Conservation (phyloP, 139 green algal genomes). For the Chlorella sp. region DNA sequence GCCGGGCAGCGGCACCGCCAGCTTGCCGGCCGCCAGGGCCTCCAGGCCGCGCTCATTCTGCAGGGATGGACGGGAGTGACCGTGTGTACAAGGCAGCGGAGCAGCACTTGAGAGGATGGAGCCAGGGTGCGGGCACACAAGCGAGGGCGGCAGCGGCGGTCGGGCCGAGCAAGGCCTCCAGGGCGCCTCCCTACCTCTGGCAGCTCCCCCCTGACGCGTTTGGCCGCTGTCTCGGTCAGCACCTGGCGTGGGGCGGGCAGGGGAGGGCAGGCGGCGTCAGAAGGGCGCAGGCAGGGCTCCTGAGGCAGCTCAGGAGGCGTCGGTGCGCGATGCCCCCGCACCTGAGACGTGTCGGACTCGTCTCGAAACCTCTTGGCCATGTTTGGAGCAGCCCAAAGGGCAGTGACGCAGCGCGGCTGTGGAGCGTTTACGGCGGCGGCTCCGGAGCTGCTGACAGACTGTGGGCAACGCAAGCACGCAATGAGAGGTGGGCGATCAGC, state of each 20-base stretch:
- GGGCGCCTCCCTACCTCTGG: background rate
- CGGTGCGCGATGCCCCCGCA: background rate
- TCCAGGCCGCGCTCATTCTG: background rate
- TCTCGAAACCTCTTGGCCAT: constrained; percentile 10
- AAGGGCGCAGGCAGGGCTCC: background rate
- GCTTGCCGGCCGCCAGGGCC: background rate
- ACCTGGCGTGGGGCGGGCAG: background rate
- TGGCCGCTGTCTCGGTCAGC: background rate
- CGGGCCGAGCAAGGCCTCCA: background rate
- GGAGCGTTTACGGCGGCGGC: background rate
- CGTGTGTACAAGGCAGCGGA: too few relatives aligned
- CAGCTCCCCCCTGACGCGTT: background rate
- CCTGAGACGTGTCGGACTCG: background rate
- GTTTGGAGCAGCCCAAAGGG: too few relatives aligned
- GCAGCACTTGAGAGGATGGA: background rate
- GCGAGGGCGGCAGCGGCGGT: background rate
- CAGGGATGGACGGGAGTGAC: too few relatives aligned
- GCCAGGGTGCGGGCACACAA: too few relatives aligned
- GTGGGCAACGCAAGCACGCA: background rate
- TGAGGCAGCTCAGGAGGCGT: too few relatives aligned
- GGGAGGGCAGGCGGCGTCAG: background rate
- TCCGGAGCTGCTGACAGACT: background rate
- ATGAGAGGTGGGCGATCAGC: background rate
- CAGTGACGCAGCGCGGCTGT: too few relatives aligned
- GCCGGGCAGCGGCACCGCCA: background rate